Evolutionary conservation across 441 rosid species (phyloP).

Genomic region (Rhodomyrtus psidioides): DNA sequence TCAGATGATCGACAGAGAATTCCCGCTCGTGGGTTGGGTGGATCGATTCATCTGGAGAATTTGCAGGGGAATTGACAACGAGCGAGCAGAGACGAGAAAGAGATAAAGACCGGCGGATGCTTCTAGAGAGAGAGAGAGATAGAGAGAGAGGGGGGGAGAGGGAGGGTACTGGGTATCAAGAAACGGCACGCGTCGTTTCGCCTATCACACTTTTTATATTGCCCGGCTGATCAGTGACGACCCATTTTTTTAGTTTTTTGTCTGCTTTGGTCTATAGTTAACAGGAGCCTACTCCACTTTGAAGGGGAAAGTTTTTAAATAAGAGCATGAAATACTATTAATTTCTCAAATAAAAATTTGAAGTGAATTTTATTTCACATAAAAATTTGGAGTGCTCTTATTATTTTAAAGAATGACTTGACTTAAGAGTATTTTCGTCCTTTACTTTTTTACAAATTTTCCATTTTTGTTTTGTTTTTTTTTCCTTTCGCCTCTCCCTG

Average conservation of each 20-base stretch:
- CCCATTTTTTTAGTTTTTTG: not conserved
- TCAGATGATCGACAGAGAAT: not conserved
- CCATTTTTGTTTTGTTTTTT: accelerated
- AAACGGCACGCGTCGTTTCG: conserved; percentile 19
- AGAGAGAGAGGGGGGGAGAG: not conserved
- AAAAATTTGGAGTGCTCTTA: too few species aligned
- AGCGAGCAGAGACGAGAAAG: not conserved
- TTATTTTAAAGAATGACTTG: too few species aligned
- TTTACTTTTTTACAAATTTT: too few species aligned
- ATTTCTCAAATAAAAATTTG: too few species aligned
- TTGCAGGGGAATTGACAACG: not conserved
- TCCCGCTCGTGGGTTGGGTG: not conserved
- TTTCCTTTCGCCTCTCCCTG: too few species aligned
- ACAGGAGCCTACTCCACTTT: too few species aligned
- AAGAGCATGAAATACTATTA: too few species aligned
- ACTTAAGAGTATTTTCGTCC: too few species aligned
- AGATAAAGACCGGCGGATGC: not conserved
- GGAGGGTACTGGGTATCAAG: conserved; percentile 18
- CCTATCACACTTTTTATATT: conserved; percentile 11
- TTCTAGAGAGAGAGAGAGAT: not conserved
- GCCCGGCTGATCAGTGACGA: not conserved
- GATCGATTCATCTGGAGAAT: not conserved
- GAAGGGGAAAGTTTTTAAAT: too few species aligned
- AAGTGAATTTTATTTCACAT: too few species aligned
- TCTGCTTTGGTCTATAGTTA: not conserved